Conservation (phyloP, 129 eudicot species). For the Tagetes patula region DNA sequence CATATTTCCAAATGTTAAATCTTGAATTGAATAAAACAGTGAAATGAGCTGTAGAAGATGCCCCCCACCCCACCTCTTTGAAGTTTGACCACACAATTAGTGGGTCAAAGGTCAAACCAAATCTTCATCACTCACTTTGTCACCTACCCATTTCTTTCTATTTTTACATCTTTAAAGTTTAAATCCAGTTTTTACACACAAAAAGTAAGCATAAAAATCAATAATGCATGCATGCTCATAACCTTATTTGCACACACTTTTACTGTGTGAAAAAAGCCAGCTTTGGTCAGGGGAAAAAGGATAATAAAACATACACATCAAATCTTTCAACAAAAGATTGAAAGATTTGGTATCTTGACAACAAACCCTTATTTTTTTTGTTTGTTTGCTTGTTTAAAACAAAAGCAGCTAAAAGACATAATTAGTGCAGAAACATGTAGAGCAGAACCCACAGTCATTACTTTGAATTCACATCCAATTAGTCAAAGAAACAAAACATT, state of each 20-base stretch:
- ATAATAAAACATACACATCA: constrained; percentile 20
- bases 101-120: constrained; percentile 43
- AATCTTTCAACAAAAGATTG: constrained; percentile 39
- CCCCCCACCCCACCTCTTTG: constrained; percentile 33
- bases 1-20: no score
- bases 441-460: constrained; percentile 32
- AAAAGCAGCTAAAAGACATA: constrained; percentile 30
- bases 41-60: constrained; percentile 51
- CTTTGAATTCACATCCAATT: constrained; percentile 29
- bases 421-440: constrained; percentile 35
- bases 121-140: constrained; percentile 22
- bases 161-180: constrained; percentile 15
- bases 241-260: constrained; percentile 7
- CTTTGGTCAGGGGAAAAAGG: constrained; percentile 23
- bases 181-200: constrained; percentile 10
- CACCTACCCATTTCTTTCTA: constrained; percentile 25
- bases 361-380: constrained; percentile 12
- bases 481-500: constrained; percentile 30
- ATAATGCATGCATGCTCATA: constrained; percentile 13
- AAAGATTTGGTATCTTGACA: constrained; percentile 32
- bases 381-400: constrained; percentile 16
- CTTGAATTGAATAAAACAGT: constrained; percentile 36
- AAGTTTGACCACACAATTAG: constrained; percentile 47
- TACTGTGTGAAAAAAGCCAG: constrained; percentile 11
- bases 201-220: constrained; percentile 23